Evolutionary conservation across 306 rosid species (phyloP).

Genomic region (Benincasa hispida): DNA sequence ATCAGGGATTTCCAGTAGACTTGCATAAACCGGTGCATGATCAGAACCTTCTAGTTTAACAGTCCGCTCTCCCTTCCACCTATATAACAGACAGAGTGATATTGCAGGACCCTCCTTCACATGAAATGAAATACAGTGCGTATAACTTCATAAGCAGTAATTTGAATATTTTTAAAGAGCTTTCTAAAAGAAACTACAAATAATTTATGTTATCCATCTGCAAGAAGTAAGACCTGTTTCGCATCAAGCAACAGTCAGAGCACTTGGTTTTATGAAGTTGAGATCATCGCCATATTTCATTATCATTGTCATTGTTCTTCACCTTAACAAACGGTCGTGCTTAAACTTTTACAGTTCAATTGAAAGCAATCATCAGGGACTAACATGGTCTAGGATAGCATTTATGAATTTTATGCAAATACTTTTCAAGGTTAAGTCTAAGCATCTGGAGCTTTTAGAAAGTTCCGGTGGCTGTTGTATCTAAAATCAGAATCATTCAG

Average conservation of each 20-base stretch:
- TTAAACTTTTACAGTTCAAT: background rate
- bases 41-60: constrained; percentile 85
- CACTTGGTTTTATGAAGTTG: background rate
- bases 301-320: background rate
- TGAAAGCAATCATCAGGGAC: background rate
- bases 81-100: constrained; percentile 14
- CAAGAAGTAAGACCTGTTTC: background rate
- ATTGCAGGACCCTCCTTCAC: constrained; percentile 2
- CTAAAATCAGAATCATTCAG: background rate
- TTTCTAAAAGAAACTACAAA: background rate
- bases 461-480: background rate
- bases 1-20: constrained; percentile 50
- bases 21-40: constrained; percentile 80
- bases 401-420: background rate
- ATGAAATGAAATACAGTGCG: background rate
- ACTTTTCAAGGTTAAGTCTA: background rate
- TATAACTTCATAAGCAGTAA: background rate
- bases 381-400: background rate
- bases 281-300: background rate
- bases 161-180: background rate
- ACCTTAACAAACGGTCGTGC: background rate
- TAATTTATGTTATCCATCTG: background rate
- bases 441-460: background rate
- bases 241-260: background rate
- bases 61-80: constrained; percentile 77